Percentiles rank a stretch among this genome's conserved stretches.
Conservation (phyloP, 805 yeast genomes). For the Zygosaccharomyces bailii region DNA sequence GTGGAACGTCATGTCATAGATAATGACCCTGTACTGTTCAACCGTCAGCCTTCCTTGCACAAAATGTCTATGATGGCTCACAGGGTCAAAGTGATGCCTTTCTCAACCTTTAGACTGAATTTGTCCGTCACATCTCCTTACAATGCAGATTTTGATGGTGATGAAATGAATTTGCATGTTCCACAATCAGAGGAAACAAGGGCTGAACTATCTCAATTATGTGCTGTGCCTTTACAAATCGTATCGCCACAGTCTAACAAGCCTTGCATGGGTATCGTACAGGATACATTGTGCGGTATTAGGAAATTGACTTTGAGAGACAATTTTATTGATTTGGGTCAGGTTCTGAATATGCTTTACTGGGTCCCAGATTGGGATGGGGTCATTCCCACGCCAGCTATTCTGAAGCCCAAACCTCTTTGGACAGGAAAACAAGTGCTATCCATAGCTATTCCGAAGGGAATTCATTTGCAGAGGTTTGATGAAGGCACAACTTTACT, state of each 20-base stretch:
- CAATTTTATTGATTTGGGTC: constrained; percentile 81
- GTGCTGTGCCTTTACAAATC: constrained; percentile 97
- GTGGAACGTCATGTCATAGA: constrained; percentile 98
- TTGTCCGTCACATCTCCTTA: constrained; percentile 98
- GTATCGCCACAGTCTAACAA: constrained; percentile 98
- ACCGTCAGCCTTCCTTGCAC: constrained; percentile 98
- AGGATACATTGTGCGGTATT: constrained; percentile 95
- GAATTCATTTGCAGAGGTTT: constrained; percentile 89
- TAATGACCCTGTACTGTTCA: constrained; percentile 94
- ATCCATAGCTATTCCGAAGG: constrained; percentile 91
- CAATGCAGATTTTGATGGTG: constrained; percentile 99
- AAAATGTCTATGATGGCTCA: constrained; percentile 99
- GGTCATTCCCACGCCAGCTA: constrained; percentile 91
- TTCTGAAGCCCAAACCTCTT: constrained; percentile 87
- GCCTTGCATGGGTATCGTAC: constrained; percentile 99
- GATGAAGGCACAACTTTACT: constrained; percentile 83
- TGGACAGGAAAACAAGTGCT: constrained; percentile 97
- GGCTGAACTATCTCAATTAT: constrained; percentile 90
- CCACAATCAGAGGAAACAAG: constrained; percentile 98
- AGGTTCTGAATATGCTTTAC: constrained; percentile 91
- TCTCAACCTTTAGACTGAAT: constrained; percentile 93
- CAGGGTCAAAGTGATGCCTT: constrained; percentile 97
- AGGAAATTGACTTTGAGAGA: constrained; percentile 95
- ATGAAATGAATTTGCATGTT: constrained; percentile 98
- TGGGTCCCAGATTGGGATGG: constrained; percentile 99